phyloP scores from a whole-genome alignment of 306 rosid genomes.

The Cyclanthera cordifolia region DNA sequence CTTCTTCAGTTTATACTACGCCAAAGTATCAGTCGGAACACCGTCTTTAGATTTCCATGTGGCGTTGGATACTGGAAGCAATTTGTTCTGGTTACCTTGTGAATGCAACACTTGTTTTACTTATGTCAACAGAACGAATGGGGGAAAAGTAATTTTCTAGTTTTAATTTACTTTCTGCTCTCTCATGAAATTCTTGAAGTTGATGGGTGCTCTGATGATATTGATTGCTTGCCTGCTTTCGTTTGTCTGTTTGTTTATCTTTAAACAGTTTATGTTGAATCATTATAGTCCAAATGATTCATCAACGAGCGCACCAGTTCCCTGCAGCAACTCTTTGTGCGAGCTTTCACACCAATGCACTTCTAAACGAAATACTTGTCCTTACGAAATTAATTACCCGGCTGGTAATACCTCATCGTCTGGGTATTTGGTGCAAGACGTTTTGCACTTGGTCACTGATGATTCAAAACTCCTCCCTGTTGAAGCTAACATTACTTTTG shows the following conservation, averaged over 20 bases:
- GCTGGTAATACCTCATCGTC: slow-evolving; percentile 52
- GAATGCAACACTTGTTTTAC: slow-evolving; percentile 53
- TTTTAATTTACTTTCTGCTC: neutral
- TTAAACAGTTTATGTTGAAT: slow-evolving; percentile 19
- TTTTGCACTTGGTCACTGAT: slow-evolving; percentile 55
- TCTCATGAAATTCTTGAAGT: neutral
- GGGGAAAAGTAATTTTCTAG: slow-evolving; percentile 32
- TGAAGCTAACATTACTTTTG: slow-evolving; percentile 47
- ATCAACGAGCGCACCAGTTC: slow-evolving; percentile 46
- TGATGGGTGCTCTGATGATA: neutral
- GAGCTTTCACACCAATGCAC: slow-evolving; percentile 30
- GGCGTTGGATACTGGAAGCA: slow-evolving; percentile 95
- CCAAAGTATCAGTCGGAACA: slow-evolving; percentile 78
- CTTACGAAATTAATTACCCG: slow-evolving; percentile 40
- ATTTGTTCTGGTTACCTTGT: slow-evolving; percentile 89
- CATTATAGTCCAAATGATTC: slow-evolving; percentile 54
- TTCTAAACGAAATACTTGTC: slow-evolving; percentile 39
- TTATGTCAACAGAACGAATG: slow-evolving; percentile 14
- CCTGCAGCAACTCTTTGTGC: slow-evolving; percentile 60
- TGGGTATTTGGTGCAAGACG: slow-evolving; percentile 72
- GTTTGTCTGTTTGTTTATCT: neutral
- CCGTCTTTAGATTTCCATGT: slow-evolving; percentile 58
- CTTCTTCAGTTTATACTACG: slow-evolving; percentile 72
- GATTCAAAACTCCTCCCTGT: slow-evolving; percentile 24
- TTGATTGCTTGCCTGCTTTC: neutral